Evolutionary conservation across 2,329 filamentous ascomycete genomes (phyloP).

Genomic region (Penicillium polonicum): DNA sequence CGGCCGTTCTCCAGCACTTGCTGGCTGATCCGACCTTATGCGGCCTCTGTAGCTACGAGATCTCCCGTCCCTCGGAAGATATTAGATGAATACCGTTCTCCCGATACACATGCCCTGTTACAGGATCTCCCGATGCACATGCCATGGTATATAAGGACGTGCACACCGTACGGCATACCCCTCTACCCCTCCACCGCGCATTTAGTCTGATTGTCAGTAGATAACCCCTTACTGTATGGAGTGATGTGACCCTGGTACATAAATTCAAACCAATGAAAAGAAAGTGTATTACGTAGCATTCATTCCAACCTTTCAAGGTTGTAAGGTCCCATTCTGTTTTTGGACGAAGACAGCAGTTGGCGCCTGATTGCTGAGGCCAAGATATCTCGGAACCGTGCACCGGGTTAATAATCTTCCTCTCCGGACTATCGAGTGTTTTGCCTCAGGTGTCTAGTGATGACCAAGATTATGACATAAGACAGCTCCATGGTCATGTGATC

Average conservation of each 20-base stretch:
- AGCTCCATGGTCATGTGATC: slow-evolving; percentile 17
- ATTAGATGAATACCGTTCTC: slow-evolving; percentile 15
- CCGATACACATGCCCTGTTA: background rate
- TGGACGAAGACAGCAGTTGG: slow-evolving; percentile 18
- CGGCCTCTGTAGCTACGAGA: slow-evolving; percentile 33
- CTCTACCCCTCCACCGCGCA: background rate
- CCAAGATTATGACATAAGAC: slow-evolving; percentile 20
- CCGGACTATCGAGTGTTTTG: background rate
- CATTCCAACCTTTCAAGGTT: background rate
- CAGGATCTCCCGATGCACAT: background rate
- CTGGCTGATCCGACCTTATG: slow-evolving; percentile 33
- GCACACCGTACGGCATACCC: slow-evolving; percentile 1
- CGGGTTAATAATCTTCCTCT: background rate
- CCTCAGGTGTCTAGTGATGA: slow-evolving; percentile 8
- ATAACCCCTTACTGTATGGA: background rate
- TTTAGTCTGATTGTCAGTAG: background rate
- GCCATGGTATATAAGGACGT: background rate
- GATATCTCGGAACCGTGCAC: background rate
- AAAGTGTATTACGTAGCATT: slow-evolving; percentile 14
- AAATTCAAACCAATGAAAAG: background rate
- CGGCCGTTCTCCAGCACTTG: slow-evolving; percentile 26
- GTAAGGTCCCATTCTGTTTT: background rate
- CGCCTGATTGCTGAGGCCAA: background rate
- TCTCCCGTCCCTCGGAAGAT: slow-evolving; percentile 41
- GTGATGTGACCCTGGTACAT: background rate